Conservation (phyloP, 1,284 basidiomycete species). For the Ganoderma resinaceum region DNA sequence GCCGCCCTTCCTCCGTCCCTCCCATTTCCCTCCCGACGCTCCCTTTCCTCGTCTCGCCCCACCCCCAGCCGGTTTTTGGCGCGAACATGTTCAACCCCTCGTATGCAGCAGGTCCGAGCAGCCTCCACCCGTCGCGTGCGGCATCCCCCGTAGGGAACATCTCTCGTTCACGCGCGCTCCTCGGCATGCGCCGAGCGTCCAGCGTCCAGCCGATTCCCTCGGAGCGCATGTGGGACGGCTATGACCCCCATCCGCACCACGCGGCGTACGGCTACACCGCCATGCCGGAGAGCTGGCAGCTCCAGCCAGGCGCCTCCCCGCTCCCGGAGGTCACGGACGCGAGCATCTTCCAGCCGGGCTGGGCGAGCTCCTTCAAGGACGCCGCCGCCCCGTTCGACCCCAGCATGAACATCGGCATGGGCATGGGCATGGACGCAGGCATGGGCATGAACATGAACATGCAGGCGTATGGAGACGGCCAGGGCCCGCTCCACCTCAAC, state of each 20-base stretch:
- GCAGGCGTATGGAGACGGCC: slow-evolving; percentile 37
- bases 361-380: slow-evolving; percentile 46
- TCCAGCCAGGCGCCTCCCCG: slow-evolving; percentile 51
- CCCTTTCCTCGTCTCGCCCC: slow-evolving; percentile 41
- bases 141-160: slow-evolving; percentile 53
- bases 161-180: slow-evolving; percentile 46
- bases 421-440: neutral
- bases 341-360: slow-evolving; percentile 53
- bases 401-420: no score
- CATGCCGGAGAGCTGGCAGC: slow-evolving; percentile 33
- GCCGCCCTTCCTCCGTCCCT: slow-evolving; percentile 71
- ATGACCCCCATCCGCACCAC: slow-evolving; percentile 22
- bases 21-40: slow-evolving; percentile 55
- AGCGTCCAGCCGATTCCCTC: slow-evolving; percentile 43
- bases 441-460: slow-evolving; percentile 14
- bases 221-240: slow-evolving; percentile 32
- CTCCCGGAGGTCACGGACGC: slow-evolving; percentile 57
- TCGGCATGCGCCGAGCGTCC: slow-evolving; percentile 50
- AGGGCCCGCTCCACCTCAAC: slow-evolving; percentile 25
- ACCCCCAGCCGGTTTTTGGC: slow-evolving; percentile 21
- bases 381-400: slow-evolving; percentile 15
- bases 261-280: slow-evolving; percentile 26
- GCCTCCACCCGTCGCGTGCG: slow-evolving; percentile 46
- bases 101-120: slow-evolving; percentile 15
- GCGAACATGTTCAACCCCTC: slow-evolving; percentile 26